Evolutionary conservation across 2,329 filamentous ascomycete genomes (phyloP), one percentile per base, ranked within the genome.

Genomic region (Pestalotiopsis sp.): DNA sequence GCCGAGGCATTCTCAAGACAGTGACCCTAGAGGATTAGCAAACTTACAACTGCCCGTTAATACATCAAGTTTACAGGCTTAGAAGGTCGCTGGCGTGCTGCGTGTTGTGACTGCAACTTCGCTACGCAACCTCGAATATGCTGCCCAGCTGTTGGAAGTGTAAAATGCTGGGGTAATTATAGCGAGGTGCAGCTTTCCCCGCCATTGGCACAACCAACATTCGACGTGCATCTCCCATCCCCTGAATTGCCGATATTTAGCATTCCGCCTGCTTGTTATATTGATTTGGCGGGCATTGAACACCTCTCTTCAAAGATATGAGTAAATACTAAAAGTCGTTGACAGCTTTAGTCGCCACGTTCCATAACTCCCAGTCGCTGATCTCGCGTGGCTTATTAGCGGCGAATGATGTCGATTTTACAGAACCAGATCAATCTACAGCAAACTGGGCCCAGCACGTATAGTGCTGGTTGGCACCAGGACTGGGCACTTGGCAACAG

Each of bases 401-500:
- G 68, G 31, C 66, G 23, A 69, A 65, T 52, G 6, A 45, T 45
- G 41, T 45, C 41, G 41, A 71, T 66, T 31, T 69, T 75, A 36
- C 69, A 69, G 38, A 23, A 71, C 25, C 73, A 75, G 69, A 74
- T 75, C 52, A 69, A 71, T 27, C 68, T 76, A 4, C 61, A 67
- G 41, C 57, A 69, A 20, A 60, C 52, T 3, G 41, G 67, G 3
- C 12, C 57, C 64, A 59, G 68, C 23, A 72, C 71, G 3, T 75
- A 75, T 38, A 71, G 39, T 23, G 72, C 64, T 27, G 58, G 62
- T 11, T 74, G 70, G 70, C 70, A 76, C 66, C 57, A 20, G 2
- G 74, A 75, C 49, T 75, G 72, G 74, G 69, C 73, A 14, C 25
- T 74, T 20, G 73, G 73, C 20, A 63, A 66, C 6, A 68, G 74